These are phyloP conservation scores for Populus ilicifolia DNA, from an alignment of 345 rosid genomes.

Conservation along the genomic window DNA sequence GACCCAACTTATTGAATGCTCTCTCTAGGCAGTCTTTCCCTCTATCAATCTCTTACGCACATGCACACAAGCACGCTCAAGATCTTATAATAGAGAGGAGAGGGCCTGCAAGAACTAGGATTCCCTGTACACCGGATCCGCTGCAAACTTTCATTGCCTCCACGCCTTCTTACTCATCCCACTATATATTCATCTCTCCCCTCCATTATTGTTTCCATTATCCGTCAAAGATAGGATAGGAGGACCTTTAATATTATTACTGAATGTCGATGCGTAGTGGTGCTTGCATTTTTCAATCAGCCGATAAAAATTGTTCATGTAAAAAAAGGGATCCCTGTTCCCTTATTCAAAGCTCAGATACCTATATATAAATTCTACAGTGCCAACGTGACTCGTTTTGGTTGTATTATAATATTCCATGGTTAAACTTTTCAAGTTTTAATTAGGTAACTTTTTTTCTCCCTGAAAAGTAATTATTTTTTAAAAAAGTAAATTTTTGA, in stretches of 20 bases:
- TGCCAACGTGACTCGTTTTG: background rate
- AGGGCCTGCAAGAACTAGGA: slow-evolving; percentile 33
- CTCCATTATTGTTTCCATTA: slow-evolving; percentile 31
- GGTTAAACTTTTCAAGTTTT: no score
- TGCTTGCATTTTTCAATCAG: background rate
- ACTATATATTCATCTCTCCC: slow-evolving; percentile 16
- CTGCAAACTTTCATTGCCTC: slow-evolving; percentile 38
- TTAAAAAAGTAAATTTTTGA: no score
- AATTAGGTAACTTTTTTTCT: no score
- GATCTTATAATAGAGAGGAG: background rate
- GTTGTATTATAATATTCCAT: background rate
- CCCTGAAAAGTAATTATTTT: no score
- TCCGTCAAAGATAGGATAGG: slow-evolving; percentile 10
- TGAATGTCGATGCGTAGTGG: background rate
- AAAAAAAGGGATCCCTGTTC: background rate
- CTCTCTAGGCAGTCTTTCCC: background rate
- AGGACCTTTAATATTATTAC: background rate
- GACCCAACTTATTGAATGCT: background rate
- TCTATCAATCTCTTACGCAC: background rate
- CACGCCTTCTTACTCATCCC: slow-evolving; percentile 4
- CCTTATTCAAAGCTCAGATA: background rate
- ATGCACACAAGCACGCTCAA: background rate
- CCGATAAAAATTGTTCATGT: background rate
- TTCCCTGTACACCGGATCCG: slow-evolving; percentile 42
- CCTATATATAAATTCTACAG: background rate